Conservation (phyloP, 495 filamentous ascomycete genomes). For the Aspergillus egyptiacus region DNA sequence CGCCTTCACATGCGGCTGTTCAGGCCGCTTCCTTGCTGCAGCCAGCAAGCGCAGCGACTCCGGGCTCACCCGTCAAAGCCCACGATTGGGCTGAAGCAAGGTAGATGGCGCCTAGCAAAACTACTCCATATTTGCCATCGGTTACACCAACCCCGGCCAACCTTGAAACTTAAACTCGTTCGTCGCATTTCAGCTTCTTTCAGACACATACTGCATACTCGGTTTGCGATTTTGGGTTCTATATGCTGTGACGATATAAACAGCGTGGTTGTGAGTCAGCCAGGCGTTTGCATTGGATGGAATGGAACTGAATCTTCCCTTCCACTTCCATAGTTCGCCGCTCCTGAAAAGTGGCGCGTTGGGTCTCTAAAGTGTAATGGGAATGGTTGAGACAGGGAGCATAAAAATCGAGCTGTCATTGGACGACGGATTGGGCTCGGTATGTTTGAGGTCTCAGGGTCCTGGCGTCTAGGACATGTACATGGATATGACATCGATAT, state of each 20-base stretch:
- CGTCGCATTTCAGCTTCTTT: background rate
- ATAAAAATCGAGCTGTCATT: background rate
- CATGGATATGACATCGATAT: constrained; percentile 17
- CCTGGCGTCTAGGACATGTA: constrained; percentile 19
- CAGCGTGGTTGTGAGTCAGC: constrained; percentile 16
- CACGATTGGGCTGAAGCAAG: constrained; percentile 37
- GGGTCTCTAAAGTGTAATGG: background rate
- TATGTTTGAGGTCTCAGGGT: background rate
- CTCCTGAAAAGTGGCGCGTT: constrained; percentile 7
- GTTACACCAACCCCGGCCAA: background rate
- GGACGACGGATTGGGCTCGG: background rate
- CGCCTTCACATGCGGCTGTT: constrained; percentile 37
- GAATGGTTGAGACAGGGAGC: background rate
- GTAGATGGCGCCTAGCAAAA: constrained; percentile 11
- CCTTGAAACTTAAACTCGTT: background rate
- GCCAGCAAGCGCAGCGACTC: constrained; percentile 29
- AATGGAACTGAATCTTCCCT: background rate
- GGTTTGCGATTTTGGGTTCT: constrained; percentile 17
- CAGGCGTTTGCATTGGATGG: background rate
- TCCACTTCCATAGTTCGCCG: background rate
- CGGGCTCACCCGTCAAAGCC: constrained; percentile 37
- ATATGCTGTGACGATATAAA: constrained; percentile 27
- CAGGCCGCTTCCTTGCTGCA: constrained; percentile 34
- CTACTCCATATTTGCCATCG: background rate
- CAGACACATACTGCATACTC: constrained; percentile 7